Evolutionary conservation across 495 filamentous ascomycete species (phyloP).

Genomic region (Staphylotrichum longicolle): DNA sequence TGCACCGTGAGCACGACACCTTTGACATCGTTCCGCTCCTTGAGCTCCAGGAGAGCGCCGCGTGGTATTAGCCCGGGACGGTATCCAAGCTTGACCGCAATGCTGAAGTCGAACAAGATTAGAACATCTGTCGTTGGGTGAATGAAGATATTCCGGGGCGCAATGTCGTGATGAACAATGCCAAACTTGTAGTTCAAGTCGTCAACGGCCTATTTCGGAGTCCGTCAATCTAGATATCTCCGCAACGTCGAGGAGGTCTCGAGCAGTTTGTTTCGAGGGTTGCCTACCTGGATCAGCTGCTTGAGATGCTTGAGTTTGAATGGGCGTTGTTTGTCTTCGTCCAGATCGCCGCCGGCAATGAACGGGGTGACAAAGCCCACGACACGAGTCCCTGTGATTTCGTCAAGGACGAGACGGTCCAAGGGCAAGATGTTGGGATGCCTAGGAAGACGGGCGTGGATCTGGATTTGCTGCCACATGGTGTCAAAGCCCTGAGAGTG

Average conservation of each 20-base stretch:
- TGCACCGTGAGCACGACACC: constrained; percentile 40
- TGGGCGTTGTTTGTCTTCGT: constrained; percentile 21
- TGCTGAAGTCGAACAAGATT: constrained; percentile 28
- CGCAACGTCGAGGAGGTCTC: too few relatives aligned
- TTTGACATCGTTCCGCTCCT: constrained; percentile 37
- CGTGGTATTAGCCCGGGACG: too few relatives aligned
- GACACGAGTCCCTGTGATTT: constrained; percentile 31
- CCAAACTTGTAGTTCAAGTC: constrained; percentile 42
- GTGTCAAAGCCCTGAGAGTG: too few relatives aligned
- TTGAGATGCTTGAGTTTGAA: constrained; percentile 42
- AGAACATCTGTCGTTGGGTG: constrained; percentile 19
- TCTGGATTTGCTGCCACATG: neutral
- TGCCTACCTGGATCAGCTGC: constrained; percentile 35
- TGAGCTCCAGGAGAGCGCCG: neutral
- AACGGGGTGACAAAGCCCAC: constrained; percentile 42
- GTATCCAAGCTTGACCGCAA: constrained; percentile 21
- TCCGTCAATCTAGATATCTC: neutral
- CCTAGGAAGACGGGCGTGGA: constrained; percentile 12
- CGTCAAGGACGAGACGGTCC: constrained; percentile 42
- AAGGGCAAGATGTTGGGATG: constrained; percentile 41
- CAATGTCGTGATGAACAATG: constrained; percentile 30
- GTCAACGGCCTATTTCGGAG: constrained; percentile 29
- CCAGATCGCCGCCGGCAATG: constrained; percentile 39
- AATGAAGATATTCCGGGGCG: constrained; percentile 20
- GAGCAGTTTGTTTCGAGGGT: too few relatives aligned